Conservation (phyloP, 805 yeast genomes). For the Lipomyces oligophaga region DNA sequence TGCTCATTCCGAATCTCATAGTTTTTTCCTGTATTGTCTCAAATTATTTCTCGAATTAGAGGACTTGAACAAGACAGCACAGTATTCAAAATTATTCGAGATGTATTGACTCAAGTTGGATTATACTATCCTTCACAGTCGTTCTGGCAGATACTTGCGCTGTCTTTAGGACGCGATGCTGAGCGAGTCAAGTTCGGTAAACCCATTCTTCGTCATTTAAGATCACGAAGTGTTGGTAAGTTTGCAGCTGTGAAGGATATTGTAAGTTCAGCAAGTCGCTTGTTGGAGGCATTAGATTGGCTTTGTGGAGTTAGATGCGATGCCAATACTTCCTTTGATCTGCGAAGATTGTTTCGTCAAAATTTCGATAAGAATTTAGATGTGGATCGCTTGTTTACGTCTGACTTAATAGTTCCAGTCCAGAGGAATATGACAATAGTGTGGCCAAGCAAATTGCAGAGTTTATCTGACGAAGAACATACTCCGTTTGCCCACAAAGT, state of each 20-base stretch:
- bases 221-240: not conserved
- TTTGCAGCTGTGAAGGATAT: not conserved
- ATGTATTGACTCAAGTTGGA: conserved; percentile 57
- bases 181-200: conserved; percentile 48
- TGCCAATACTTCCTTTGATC: not conserved
- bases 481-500: conserved; percentile 38
- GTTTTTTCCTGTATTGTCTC: conserved; percentile 86
- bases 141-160: conserved; percentile 78
- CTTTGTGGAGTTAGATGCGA: too few relatives aligned
- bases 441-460: conserved; percentile 51
- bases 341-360: conserved; percentile 1
- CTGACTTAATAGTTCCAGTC: conserved; percentile 13
- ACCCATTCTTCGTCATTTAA: not conserved
- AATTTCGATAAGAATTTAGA: not conserved
- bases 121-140: conserved; percentile 73
- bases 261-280: not conserved
- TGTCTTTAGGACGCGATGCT: conserved; percentile 54
- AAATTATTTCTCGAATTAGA: conserved; percentile 71
- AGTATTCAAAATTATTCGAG: conserved; percentile 53
- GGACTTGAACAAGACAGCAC: conserved; percentile 57
- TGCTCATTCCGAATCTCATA: not conserved
- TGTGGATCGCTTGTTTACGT: conserved; percentile 3
- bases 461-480: conserved; percentile 46
- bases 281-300: conserved; percentile 6
- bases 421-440: conserved; percentile 56